phyloP scores from a whole-genome alignment of 306 rosid genomes.

The Amphicarpaea edgeworthii region DNA sequence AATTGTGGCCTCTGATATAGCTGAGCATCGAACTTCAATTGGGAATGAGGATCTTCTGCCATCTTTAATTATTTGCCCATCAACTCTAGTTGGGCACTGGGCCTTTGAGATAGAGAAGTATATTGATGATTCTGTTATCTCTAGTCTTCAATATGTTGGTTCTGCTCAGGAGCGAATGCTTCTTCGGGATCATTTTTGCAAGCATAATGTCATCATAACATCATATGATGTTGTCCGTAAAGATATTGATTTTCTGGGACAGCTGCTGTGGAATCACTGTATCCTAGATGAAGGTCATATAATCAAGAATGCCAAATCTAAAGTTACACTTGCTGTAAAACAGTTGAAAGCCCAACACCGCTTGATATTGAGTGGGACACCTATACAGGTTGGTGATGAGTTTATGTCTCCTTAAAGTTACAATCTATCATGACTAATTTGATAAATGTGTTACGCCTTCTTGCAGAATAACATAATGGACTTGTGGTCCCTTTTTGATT shows the following conservation, averaged over 20 bases:
- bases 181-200: constrained; percentile 74
- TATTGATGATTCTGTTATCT: constrained; percentile 79
- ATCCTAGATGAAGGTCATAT: constrained; percentile 97
- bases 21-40: constrained; percentile 61
- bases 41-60: constrained; percentile 62
- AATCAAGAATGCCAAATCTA: constrained; percentile 93
- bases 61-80: constrained; percentile 91
- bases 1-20: constrained; percentile 89
- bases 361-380: constrained; percentile 96
- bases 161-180: constrained; percentile 77
- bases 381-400: constrained; percentile 83
- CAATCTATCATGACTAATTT: constrained; percentile 22
- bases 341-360: constrained; percentile 96
- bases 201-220: constrained; percentile 86
- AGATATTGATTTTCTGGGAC: constrained; percentile 82
- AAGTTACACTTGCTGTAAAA: constrained; percentile 88
- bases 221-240: constrained; percentile 96
- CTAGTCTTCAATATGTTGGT: constrained; percentile 93
- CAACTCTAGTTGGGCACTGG: constrained; percentile 99
- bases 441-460: constrained; percentile 43
- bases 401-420: constrained; percentile 27
- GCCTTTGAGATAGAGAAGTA: constrained; percentile 95
- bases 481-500: constrained; percentile 98
- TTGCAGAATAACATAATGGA: constrained; percentile 98
- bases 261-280: constrained; percentile 85